These are phyloP conservation scores for Dryadomyces quercus-mongolicae DNA, from an alignment of 2,329 filamentous ascomycete species.

Conservation along the genomic window DNA sequence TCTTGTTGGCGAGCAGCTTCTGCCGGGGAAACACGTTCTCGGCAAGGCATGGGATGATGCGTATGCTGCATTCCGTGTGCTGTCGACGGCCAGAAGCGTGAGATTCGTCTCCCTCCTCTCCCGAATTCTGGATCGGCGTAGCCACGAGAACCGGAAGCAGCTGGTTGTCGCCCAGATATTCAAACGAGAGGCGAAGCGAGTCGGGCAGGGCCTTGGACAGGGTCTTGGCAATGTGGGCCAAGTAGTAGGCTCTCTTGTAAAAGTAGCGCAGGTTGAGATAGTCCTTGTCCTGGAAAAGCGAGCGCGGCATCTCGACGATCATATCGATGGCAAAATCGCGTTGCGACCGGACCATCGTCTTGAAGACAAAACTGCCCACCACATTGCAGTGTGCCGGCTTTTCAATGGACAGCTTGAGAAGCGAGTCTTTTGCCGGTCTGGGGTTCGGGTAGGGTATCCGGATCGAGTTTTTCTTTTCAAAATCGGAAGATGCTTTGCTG, in stretches of 20 bases:
- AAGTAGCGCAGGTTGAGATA: slow-evolving; percentile 89
- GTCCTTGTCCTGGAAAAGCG: slow-evolving; percentile 85
- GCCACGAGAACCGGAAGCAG: slow-evolving; percentile 56
- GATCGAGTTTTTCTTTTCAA: slow-evolving; percentile 56
- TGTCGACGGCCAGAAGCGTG: too few relatives aligned
- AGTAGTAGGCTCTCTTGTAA: slow-evolving; percentile 84
- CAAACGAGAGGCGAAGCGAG: slow-evolving; percentile 48
- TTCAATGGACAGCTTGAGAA: slow-evolving; percentile 70
- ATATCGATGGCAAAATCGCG: slow-evolving; percentile 58
- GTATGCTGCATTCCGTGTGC: slow-evolving; percentile 47
- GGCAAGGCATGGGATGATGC: slow-evolving; percentile 62
- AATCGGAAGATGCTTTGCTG: slow-evolving; percentile 51
- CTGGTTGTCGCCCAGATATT: slow-evolving; percentile 57
- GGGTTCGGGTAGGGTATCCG: slow-evolving; percentile 79
- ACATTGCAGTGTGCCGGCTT: slow-evolving; percentile 73
- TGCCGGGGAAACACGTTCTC: slow-evolving; percentile 55
- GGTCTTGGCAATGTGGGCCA: slow-evolving; percentile 66
- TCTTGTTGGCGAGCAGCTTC: slow-evolving; percentile 60
- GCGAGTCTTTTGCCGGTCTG: slow-evolving; percentile 58
- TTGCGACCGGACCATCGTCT: slow-evolving; percentile 58
- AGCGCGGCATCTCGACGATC: slow-evolving; percentile 71
- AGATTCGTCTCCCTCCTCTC: too few relatives aligned
- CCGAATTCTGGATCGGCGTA: slow-evolving; percentile 13
- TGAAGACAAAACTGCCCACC: slow-evolving; percentile 74
- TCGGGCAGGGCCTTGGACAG: slow-evolving; percentile 42